A percentile compares a stretch with the other conserved stretches of the same genome.
These are phyloP conservation scores for Sphagnum magellanicum DNA, from an alignment of 228 moss, liverwort and hornwort genomes.

Conservation along the genomic window DNA sequence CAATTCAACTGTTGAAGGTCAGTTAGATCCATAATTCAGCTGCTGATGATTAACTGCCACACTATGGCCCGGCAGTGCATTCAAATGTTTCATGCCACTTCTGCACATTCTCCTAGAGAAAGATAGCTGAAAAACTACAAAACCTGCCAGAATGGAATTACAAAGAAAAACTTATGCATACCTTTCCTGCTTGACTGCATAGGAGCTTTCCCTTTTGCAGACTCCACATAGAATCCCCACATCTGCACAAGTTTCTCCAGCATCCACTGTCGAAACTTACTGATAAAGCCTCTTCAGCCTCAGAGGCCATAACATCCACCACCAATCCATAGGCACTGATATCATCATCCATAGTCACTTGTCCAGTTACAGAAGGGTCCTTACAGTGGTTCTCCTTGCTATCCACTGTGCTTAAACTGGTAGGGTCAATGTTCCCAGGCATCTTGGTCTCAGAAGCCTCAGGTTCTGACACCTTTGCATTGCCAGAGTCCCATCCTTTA, in stretches of 20 bases:
- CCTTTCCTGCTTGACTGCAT: constrained; percentile 27
- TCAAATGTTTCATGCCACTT: no score
- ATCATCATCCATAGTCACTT: background rate
- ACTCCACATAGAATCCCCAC: constrained; percentile 4
- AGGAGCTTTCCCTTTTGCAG: constrained; percentile 10
- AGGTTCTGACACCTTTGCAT: background rate
- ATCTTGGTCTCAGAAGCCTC: constrained; percentile 1
- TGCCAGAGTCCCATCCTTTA: constrained; percentile 17
- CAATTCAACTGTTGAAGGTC: no score
- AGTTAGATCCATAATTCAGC: no score
- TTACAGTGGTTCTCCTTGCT: no score
- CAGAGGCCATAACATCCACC: constrained; percentile 21
- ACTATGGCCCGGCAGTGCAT: no score
- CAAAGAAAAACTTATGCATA: background rate
- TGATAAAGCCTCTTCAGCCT: constrained; percentile 17
- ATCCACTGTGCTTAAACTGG: no score
- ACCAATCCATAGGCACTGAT: background rate
- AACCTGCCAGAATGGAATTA: no score
- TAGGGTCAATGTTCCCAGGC: constrained; percentile 1
- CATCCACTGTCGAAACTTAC: constrained; percentile 8
- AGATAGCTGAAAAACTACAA: no score
- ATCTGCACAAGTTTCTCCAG: constrained; percentile 4
- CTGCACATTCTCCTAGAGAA: no score
- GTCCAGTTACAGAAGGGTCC: no score
- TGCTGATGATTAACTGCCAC: no score